These are phyloP conservation scores for Penicillium paxilli DNA, from an alignment of 495 filamentous ascomycete species.

Conservation along the genomic window DNA sequence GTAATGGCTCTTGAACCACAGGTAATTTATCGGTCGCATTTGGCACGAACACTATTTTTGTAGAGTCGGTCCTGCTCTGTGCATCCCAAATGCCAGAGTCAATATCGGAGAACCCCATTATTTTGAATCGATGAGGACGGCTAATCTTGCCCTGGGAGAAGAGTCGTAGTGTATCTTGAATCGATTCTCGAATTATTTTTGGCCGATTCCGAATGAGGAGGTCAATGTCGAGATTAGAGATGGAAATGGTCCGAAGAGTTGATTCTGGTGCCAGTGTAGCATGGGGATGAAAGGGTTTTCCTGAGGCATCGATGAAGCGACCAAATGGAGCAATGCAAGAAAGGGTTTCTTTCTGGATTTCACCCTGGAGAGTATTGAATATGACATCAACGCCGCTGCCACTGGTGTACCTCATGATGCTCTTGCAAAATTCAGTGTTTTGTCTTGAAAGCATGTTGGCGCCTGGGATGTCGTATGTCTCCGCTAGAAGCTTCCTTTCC, in stretches of 20 bases:
- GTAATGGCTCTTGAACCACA: slow-evolving; percentile 7
- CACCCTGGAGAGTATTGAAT: slow-evolving; percentile 48
- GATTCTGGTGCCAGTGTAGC: slow-evolving; percentile 16
- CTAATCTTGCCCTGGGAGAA: slow-evolving; percentile 8
- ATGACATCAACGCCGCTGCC: slow-evolving; percentile 57
- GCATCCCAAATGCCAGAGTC: slow-evolving; percentile 3
- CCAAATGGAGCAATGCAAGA: slow-evolving; percentile 51
- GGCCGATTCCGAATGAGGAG: slow-evolving; percentile 15
- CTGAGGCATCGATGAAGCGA: slow-evolving; percentile 46
- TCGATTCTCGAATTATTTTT: not conserved
- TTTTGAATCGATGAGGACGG: not conserved
- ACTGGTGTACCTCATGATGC: slow-evolving; percentile 47
- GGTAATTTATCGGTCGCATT: slow-evolving; percentile 11
- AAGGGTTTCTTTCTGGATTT: slow-evolving; percentile 44
- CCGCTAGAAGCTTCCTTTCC: slow-evolving; percentile 38
- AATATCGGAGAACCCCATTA: slow-evolving; percentile 12
- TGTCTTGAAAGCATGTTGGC: slow-evolving; percentile 51
- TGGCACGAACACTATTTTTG: slow-evolving; percentile 14
- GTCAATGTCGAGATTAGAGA: slow-evolving; percentile 27
- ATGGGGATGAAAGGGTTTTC: slow-evolving; percentile 31
- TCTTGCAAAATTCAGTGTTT: slow-evolving; percentile 44
- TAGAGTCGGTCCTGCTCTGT: not conserved
- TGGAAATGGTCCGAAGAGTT: slow-evolving; percentile 19
- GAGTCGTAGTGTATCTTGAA: slow-evolving; percentile 4
- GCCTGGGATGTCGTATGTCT: slow-evolving; percentile 35